phyloP scores from a whole-genome alignment of 106 monocot genomes.

The Ottelia alismoides region DNA sequence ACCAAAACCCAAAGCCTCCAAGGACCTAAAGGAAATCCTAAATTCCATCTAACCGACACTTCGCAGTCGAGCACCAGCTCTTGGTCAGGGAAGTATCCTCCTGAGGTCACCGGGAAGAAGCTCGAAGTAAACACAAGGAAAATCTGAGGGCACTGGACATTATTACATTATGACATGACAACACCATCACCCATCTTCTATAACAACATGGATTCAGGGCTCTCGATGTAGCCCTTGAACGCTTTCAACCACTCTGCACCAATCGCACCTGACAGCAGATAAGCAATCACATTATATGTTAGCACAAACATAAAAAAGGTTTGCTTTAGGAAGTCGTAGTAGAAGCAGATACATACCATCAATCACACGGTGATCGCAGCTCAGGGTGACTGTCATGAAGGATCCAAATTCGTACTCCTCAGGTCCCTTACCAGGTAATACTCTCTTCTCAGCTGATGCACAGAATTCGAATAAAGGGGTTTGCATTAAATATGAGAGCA shows the following conservation, averaged over 20 bases:
- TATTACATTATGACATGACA: too few species aligned
- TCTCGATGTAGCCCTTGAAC: slow-evolving; percentile 79
- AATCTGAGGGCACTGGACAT: too few species aligned
- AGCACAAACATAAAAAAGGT: not conserved
- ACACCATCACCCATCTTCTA: too few species aligned
- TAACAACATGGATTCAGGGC: slow-evolving; percentile 53
- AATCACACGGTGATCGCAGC: slow-evolving; percentile 82
- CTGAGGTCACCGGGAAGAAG: too few species aligned
- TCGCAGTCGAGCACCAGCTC: too few species aligned
- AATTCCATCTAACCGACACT: too few species aligned
- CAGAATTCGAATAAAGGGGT: too few species aligned
- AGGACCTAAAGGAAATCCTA: too few species aligned
- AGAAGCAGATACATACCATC: slow-evolving; percentile 30
- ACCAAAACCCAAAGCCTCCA: too few species aligned
- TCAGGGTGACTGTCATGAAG: slow-evolving; percentile 68
- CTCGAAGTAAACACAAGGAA: too few species aligned
- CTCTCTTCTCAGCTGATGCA: slow-evolving; percentile 79
- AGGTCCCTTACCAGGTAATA: slow-evolving; percentile 37
- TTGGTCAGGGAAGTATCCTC: too few species aligned
- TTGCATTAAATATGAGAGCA: not conserved
- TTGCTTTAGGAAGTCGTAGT: not conserved
- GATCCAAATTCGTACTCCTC: slow-evolving; percentile 54
- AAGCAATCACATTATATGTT: not conserved
- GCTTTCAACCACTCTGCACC: slow-evolving; percentile 91
- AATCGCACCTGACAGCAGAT: slow-evolving; percentile 42